Evolutionary conservation across 176 grass and related monocot species (phyloP), one percentile per base, ranked within the genome.

Genomic region (Thinopyrum elongatum): DNA sequence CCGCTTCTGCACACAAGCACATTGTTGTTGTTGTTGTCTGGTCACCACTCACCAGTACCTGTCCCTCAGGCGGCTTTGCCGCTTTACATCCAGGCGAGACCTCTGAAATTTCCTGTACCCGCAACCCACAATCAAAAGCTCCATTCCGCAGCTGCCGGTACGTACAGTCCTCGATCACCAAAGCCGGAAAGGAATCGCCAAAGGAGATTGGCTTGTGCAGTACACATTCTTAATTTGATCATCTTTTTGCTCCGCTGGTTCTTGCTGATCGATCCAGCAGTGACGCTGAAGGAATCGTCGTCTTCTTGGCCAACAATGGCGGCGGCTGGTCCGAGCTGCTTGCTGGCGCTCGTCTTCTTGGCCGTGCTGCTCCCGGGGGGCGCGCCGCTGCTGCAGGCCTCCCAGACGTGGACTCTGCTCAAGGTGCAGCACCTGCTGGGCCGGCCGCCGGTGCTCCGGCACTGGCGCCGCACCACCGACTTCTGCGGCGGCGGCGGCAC

Each of bases 401-500:
- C 92, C 1, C 94, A 99, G 90, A 65, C 85, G n/a, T 96, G 90
- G 94, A 83, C 97, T 27, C 94, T 99, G 55, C 85, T 99, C 64
- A 91, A 91, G 85, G 92, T 99, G 80, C 92, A 94, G 86, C 90
- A 90, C 55, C 84, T 92, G 22, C 71, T 99, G 19, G 92, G 93
- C 86, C 76, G 76, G 14, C 94, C 97, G 1, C 33, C 82, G 35
- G 69, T 88, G 77, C 80, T 99, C 57, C 92, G 87, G 79, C 84
- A 86, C 84, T 99, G 97, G 97, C 88, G 93, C 77, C 86, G 41
- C 51, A 66, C 80, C 80, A 92, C 92, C 13, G 94, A 95, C 87
- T 99, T 99, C 86, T 99, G 97, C 87, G 77, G 76, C 35, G 77
- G 66, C 34, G 84, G 16, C 8, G 85, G 76, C 62, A 80, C 79